Evolutionary conservation across 192 early-diverging fungal genomes (phyloP).

Genomic region (Polychytrium aggregatum): DNA sequence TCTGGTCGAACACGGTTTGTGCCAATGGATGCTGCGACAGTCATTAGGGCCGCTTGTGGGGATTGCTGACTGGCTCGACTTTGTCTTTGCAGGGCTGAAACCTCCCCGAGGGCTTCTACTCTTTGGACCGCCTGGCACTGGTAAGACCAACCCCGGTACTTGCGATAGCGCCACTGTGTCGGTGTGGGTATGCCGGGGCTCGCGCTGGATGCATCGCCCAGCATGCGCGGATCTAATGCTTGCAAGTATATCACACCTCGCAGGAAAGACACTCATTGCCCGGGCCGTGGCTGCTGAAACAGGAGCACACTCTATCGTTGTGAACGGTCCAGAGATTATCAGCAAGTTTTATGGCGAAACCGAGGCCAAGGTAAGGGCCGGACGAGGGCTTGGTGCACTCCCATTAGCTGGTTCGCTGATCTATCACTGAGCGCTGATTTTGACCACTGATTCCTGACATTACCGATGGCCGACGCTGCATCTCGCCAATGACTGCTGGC

Average conservation of each 20-base stretch:
- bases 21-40: not conserved
- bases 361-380: conserved; percentile 57
- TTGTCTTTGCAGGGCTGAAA: conserved; percentile 38
- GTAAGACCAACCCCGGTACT: no score
- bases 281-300: conserved; percentile 74
- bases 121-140: conserved; percentile 87
- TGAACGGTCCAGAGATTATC: conserved; percentile 88
- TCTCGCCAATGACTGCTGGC: not conserved
- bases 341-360: conserved; percentile 91
- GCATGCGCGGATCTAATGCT: no score
- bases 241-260: no score
- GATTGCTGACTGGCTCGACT: not conserved
- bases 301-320: conserved; percentile 56
- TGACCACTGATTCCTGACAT: not conserved
- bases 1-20: not conserved
- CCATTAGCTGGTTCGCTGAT: not conserved
- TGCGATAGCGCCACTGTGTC: no score
- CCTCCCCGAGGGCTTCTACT: conserved; percentile 90
- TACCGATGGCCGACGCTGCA: not conserved
- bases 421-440: not conserved
- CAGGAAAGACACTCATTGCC: conserved; percentile 91
- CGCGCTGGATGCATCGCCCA: no score
- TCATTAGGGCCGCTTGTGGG: no score
- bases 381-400: not conserved
- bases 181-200: no score